Conservation (phyloP, 768 basidiomycete species). For the Chalciporus chontae region DNA sequence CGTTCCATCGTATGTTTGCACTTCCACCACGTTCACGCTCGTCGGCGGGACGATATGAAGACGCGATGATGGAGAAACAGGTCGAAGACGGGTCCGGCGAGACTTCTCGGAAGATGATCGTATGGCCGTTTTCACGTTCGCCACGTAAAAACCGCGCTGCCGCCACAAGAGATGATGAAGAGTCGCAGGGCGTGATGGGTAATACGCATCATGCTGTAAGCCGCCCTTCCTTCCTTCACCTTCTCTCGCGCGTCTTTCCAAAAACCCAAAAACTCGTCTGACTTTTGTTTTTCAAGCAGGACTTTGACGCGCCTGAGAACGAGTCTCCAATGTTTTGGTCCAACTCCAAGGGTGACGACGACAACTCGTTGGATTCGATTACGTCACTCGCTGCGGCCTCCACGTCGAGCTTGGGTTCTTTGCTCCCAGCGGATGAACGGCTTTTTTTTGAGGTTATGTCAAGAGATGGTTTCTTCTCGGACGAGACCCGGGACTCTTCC, state of each 20-base stretch:
- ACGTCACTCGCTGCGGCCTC: conserved; percentile 21
- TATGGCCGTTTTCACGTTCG: conserved; percentile 29
- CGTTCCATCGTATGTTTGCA: conserved; percentile 30
- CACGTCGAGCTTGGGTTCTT: conserved; percentile 29
- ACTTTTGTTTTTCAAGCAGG: too few species aligned
- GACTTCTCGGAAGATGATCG: conserved; percentile 25
- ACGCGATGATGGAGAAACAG: conserved; percentile 2
- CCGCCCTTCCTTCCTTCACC: conserved; percentile 3
- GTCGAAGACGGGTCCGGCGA: conserved; percentile 12
- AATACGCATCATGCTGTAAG: conserved; percentile 15
- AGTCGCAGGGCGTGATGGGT: not conserved
- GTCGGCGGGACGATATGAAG: not conserved
- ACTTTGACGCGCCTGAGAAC: too few species aligned
- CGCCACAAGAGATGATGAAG: conserved; percentile 5
- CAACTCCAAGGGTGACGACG: too few species aligned
- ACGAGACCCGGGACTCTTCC: conserved; percentile 5
- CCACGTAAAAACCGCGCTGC: conserved; percentile 20
- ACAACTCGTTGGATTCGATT: conserved; percentile 6
- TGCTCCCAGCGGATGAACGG: conserved; percentile 25
- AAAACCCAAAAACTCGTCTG: too few species aligned
- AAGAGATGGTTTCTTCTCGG: conserved; percentile 6
- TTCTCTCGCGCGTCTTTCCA: too few species aligned
- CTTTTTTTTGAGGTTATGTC: conserved; percentile 22
- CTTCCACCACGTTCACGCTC: conserved; percentile 23
- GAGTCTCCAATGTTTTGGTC: too few species aligned